A percentile compares a stretch with the other conserved stretches of the same genome.
These are phyloP conservation scores for Martensiomyces pterosporus DNA, from an alignment of 192 early-diverging fungal species.

Conservation along the genomic window DNA sequence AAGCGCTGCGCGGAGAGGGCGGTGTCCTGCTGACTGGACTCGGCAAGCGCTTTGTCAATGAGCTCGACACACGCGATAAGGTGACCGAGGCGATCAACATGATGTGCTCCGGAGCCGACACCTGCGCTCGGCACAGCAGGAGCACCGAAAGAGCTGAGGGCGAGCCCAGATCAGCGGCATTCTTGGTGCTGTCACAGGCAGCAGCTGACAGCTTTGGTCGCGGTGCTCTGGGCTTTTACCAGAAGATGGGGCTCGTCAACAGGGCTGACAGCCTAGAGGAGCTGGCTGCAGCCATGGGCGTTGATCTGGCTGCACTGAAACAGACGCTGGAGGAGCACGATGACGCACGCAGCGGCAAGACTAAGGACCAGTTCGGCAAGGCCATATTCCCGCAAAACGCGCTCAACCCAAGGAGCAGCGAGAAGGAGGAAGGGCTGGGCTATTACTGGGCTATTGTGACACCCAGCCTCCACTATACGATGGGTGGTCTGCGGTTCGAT, in stretches of 20 bases:
- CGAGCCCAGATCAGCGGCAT: constrained; percentile 18
- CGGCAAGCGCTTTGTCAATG: constrained; percentile 87
- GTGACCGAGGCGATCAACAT: constrained; percentile 88
- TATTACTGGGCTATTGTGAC: constrained; percentile 71
- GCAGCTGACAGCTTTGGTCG: constrained; percentile 41
- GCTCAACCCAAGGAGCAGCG: constrained; percentile 30
- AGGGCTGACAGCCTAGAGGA: constrained; percentile 9
- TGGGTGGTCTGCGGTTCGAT: constrained; percentile 59
- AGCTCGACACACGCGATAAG: constrained; percentile 90
- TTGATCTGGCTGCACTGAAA: constrained; percentile 38
- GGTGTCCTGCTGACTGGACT: constrained; percentile 77
- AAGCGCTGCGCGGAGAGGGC: constrained; percentile 92
- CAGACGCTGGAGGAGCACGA: constrained; percentile 54
- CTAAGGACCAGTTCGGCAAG: constrained; percentile 66
- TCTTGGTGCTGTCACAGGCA: constrained; percentile 42
- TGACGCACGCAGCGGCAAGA: constrained; percentile 51
- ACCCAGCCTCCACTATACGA: constrained; percentile 84
- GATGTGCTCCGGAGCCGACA: constrained; percentile 33
- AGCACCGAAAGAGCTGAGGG: no score
- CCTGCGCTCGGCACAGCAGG: constrained; percentile 15
- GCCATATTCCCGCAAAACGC: constrained; percentile 61
- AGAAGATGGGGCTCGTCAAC: constrained; percentile 36
- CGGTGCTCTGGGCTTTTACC: constrained; percentile 45
- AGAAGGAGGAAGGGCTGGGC: no score
- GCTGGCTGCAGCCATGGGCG: constrained; percentile 31